Conservation (phyloP, 1,139 yeast species). For the Hansenula sp. region DNA sequence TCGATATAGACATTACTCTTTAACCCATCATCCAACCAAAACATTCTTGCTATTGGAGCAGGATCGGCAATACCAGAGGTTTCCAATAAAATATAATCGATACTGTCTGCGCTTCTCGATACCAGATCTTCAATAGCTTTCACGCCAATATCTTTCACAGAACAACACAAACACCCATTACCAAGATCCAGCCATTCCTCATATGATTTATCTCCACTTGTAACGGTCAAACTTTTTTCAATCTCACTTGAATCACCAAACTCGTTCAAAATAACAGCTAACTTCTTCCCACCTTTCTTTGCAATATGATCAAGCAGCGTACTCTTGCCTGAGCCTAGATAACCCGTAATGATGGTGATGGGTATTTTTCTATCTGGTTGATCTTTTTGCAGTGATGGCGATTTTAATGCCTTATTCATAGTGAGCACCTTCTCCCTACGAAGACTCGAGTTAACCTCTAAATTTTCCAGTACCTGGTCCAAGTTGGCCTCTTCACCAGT, state of each 20-base stretch:
- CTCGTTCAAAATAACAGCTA: conserved; percentile 90
- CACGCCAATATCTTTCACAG: conserved; percentile 93
- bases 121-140: conserved; percentile 88
- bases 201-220: conserved; percentile 56
- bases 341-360: conserved; percentile 89
- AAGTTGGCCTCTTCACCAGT: conserved; percentile 23
- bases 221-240: conserved; percentile 80
- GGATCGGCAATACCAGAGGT: conserved; percentile 99
- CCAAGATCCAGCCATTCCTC: conserved; percentile 97
- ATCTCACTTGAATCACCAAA: conserved; percentile 87
- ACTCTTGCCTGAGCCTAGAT: conserved; percentile 92
- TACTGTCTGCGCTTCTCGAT: conserved; percentile 63
- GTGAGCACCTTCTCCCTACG: conserved; percentile 13
- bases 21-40: conserved; percentile 92
- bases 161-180: conserved; percentile 94
- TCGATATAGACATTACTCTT: conserved; percentile 83
- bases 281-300: conserved; percentile 57
- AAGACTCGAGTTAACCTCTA: conserved; percentile 14
- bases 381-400: conserved; percentile 5
- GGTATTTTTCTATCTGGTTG: conserved; percentile 61
- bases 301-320: conserved; percentile 78
- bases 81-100: conserved; percentile 86
- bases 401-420: conserved; percentile 12
- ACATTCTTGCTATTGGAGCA: conserved; percentile 93
- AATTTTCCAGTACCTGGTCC: conserved; percentile 10